These are phyloP conservation scores for Nigrospora osmanthi DNA, from an alignment of 2,329 filamentous ascomycete genomes.

Conservation along the genomic window DNA sequence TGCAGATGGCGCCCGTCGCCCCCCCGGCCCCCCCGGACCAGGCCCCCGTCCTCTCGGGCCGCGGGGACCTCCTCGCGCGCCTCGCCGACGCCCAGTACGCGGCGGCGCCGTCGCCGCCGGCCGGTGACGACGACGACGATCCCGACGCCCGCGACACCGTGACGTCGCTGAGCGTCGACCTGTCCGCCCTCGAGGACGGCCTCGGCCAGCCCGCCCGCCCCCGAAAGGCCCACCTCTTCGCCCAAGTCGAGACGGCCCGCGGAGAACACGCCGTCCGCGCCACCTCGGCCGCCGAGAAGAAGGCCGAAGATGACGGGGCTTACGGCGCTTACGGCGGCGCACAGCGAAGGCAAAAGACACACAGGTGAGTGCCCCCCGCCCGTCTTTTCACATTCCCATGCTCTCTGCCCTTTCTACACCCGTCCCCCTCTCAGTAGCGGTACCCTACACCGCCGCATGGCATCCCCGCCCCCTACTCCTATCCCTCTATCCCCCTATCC, in stretches of 20 bases:
- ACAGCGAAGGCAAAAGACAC: slow-evolving; percentile 17
- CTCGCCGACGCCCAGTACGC: slow-evolving; percentile 16
- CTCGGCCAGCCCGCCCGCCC: slow-evolving; percentile 15
- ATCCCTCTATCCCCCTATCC: too few species aligned
- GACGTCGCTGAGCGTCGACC: slow-evolving; percentile 28
- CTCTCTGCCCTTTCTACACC: not conserved
- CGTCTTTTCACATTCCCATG: too few species aligned
- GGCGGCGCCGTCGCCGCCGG: slow-evolving; percentile 15
- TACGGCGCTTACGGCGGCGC: slow-evolving; percentile 7
- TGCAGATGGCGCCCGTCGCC: slow-evolving; percentile 56
- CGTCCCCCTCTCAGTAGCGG: not conserved
- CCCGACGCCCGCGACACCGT: not conserved
- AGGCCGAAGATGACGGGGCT: slow-evolving; percentile 16
- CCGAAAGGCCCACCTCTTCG: slow-evolving; percentile 30
- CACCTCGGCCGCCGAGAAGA: not conserved
- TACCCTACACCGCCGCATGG: too few species aligned
- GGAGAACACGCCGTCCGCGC: slow-evolving; percentile 15
- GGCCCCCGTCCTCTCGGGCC: slow-evolving; percentile 13
- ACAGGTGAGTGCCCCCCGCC: slow-evolving; percentile 21
- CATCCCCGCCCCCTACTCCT: not conserved
- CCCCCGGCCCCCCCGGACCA: slow-evolving; percentile 20
- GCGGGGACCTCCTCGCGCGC: slow-evolving; percentile 18
- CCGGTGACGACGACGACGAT: slow-evolving; percentile 15
- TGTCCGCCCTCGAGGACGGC: slow-evolving; percentile 29
- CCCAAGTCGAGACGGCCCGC: slow-evolving; percentile 29